A percentile compares a stretch with the other conserved stretches of the same genome.
These are phyloP conservation scores for Leishmania amazonensis DNA, from an alignment of 208 protist species.

Conservation along the genomic window DNA sequence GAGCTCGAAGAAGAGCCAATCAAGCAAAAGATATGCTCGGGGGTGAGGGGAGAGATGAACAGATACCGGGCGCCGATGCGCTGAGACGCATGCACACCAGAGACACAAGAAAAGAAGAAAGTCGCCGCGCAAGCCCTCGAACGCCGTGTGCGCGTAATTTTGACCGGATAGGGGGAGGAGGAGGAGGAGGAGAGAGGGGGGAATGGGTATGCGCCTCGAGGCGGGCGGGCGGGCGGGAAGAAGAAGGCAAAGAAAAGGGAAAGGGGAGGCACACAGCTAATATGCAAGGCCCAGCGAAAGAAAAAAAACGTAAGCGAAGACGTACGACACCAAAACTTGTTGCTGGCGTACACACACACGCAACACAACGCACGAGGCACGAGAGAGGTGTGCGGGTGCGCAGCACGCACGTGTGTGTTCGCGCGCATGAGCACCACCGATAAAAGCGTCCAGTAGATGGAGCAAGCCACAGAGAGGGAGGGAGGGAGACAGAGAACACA, in stretches of 20 bases:
- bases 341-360: neutral
- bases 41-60: neutral
- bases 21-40: neutral
- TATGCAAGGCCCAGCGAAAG: neutral
- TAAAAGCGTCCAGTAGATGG: neutral
- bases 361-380: too few relatives aligned
- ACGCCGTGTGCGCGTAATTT: neutral
- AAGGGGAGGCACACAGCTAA: conserved; percentile 5
- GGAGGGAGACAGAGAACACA: neutral
- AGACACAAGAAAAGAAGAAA: neutral
- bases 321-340: neutral
- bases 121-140: neutral
- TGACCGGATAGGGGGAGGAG: neutral
- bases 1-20: too few relatives aligned
- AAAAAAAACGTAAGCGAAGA: neutral
- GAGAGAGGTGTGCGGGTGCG: neutral
- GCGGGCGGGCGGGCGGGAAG: neutral
- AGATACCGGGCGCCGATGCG: neutral
- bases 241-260: neutral
- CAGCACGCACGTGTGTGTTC: conserved; percentile 6
- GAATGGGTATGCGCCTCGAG: neutral
- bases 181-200: neutral
- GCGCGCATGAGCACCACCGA: neutral
- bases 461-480: neutral
- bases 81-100: neutral